These are phyloP conservation scores for Calonectria fujianensis DNA, from an alignment of 2,329 filamentous ascomycete genomes.

Conservation along the genomic window DNA sequence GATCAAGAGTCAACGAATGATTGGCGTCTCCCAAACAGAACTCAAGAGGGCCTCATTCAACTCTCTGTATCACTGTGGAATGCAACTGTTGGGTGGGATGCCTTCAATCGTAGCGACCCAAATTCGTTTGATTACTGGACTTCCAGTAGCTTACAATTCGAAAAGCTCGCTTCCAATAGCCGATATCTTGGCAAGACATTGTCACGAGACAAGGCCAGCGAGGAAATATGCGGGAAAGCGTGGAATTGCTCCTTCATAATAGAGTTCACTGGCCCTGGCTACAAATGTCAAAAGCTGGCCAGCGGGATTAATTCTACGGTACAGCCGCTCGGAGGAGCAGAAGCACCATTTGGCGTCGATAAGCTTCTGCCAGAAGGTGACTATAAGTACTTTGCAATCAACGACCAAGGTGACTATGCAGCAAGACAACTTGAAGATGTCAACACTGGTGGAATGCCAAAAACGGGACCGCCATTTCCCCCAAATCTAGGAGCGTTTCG, in stretches of 20 bases:
- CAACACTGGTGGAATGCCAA: conserved; percentile 37
- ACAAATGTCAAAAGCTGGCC: conserved; percentile 46
- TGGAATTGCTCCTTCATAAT: conserved; percentile 52
- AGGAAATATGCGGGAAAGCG: conserved; percentile 45
- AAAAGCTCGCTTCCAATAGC: conserved; percentile 36
- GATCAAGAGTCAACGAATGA: conserved; percentile 47
- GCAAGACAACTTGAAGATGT: conserved; percentile 38
- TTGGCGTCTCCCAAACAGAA: conserved; percentile 17
- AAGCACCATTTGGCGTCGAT: conserved; percentile 43
- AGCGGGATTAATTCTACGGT: conserved; percentile 34
- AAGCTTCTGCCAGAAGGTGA: conserved; percentile 44
- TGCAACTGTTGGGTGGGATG: conserved; percentile 19
- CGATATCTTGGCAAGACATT: conserved; percentile 41
- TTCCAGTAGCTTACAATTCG: conserved; percentile 34
- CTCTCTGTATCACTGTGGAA: conserved; percentile 47
- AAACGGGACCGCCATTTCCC: conserved; percentile 43
- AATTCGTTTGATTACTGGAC: conserved; percentile 45
- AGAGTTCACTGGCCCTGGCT: conserved; percentile 49
- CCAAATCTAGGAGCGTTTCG: conserved; percentile 49
- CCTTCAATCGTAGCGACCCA: conserved; percentile 16
- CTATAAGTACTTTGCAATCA: conserved; percentile 43
- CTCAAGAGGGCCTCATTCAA: conserved; percentile 30
- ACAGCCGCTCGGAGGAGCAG: conserved; percentile 41
- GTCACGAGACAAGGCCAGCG: conserved; percentile 33
- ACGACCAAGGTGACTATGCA: conserved; percentile 47